A percentile compares a stretch with the other conserved stretches of the same genome.
phyloP scores from a whole-genome alignment of 495 filamentous ascomycete genomes.

The Talaromyces liani region DNA sequence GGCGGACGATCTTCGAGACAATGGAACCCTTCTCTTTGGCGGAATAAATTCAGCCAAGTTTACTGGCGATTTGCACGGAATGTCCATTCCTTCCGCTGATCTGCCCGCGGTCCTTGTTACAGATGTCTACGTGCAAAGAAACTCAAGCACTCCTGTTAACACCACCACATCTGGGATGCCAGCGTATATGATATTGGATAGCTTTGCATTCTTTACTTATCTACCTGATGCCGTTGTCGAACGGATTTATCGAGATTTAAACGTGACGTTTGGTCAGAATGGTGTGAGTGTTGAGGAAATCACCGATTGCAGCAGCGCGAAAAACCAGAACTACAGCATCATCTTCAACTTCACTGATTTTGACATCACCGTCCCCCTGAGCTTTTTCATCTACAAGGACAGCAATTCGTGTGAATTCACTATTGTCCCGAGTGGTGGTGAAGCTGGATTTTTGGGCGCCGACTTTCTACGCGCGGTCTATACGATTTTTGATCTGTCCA shows the following conservation, averaged over 20 bases:
- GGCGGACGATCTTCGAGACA: constrained; percentile 20
- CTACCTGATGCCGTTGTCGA: constrained; percentile 46
- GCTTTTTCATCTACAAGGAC: too few relatives aligned
- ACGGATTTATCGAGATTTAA: constrained; percentile 46
- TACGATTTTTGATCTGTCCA: constrained; percentile 71
- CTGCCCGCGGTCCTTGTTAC: constrained; percentile 54
- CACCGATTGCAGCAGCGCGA: constrained; percentile 27
- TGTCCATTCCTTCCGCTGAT: constrained; percentile 51
- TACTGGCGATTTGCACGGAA: constrained; percentile 50
- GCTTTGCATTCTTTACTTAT: constrained; percentile 18
- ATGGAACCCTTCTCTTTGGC: constrained; percentile 73
- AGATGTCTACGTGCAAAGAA: constrained; percentile 60
- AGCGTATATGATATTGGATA: constrained; percentile 27
- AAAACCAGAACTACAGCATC: too few relatives aligned
- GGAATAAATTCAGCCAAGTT: constrained; percentile 72
- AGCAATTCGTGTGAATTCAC: too few relatives aligned
- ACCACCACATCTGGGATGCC: neutral
- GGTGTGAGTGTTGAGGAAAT: too few relatives aligned
- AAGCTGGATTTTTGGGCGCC: constrained; percentile 62
- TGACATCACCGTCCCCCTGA: too few relatives aligned
- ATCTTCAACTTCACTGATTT: too few relatives aligned
- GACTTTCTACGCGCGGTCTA: constrained; percentile 81
- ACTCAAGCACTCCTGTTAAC: neutral
- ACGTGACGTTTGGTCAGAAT: too few relatives aligned
- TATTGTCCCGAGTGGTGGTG: constrained; percentile 11